phyloP scores from a whole-genome alignment of 805 yeast genomes.

The Kuraishia cidri region DNA sequence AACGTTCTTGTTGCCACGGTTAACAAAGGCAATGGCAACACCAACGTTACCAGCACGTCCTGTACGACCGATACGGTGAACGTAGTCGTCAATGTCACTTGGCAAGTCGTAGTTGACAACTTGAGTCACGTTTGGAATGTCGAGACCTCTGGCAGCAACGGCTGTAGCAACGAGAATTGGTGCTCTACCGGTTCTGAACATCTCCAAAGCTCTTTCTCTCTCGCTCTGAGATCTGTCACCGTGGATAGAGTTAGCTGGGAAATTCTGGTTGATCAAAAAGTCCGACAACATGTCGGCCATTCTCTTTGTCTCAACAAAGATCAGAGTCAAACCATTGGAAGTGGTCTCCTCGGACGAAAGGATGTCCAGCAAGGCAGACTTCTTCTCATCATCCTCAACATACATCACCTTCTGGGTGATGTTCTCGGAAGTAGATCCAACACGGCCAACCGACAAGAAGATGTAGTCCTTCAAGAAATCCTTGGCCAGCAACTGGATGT shows the following conservation, averaged over 20 bases:
- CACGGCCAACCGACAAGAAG: conserved; percentile 96
- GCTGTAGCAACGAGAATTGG: conserved; percentile 98
- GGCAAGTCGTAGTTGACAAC: conserved; percentile 97
- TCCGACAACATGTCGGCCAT: conserved; percentile 96
- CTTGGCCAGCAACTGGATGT: conserved; percentile 93
- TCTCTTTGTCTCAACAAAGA: conserved; percentile 97
- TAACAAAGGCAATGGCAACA: conserved; percentile 96
- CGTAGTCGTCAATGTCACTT: conserved; percentile 95
- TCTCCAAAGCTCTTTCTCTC: conserved; percentile 94
- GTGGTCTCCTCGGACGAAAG: conserved; percentile 55
- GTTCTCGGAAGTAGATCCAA: conserved; percentile 98
- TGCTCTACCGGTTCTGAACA: conserved; percentile 86
- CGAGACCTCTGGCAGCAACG: conserved; percentile 99
- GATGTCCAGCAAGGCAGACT: conserved; percentile 82
- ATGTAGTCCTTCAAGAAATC: conserved; percentile 95
- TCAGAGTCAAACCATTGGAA: conserved; percentile 71
- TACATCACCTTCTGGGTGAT: conserved; percentile 89
- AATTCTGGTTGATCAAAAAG: conserved; percentile 77
- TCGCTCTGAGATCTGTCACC: conserved; percentile 98
- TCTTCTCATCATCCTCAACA: conserved; percentile 92
- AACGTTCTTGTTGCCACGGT: conserved; percentile 88
- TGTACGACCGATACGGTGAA: conserved; percentile 99
- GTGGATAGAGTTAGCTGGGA: conserved; percentile 97
- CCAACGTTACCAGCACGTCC: conserved; percentile 99
- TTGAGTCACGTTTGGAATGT: conserved; percentile 97